Evolutionary conservation across 1,139 yeast genomes (phyloP), one percentile per base, ranked within the genome.

Genomic region (Kodamaea anthophila): DNA sequence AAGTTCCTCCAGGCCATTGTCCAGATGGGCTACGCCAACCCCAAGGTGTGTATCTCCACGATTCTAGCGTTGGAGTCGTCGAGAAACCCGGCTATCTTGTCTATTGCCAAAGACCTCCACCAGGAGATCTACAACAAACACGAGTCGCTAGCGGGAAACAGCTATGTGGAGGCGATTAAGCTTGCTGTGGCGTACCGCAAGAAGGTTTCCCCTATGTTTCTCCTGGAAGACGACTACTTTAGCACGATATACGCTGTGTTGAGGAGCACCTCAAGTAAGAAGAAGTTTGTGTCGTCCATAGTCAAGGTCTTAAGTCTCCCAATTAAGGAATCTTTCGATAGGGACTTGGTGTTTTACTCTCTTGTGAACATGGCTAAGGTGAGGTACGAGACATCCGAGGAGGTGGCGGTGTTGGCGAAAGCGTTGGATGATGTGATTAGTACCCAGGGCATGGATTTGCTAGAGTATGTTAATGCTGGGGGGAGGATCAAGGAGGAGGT

Each of bases 11-110:
- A 66, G 33, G 50, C 72, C 26, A 69, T 80, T 15, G 65, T 80
- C 3, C 63, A 64, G 18, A 62, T 74, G 30, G 94, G 94, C 0
- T 78, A 74, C 51, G 82, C 81, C 1, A 84, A 81, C 45, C 95
- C 94, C 1, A 72, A 80, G 33, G 44, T 65, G 5, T 75, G 87
- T 41, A 70, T 79, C 9, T 71, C 88, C 0, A 77, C 86, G 0
- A 62, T 83, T 2, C 68, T 85, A 33, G 91, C 91, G 0, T 56
- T 86, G 24, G 77, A 78, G 37, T 66, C 84, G 0, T 74, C 86
- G 1, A 51, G 60, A 0, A 55, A 60, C 15, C 47, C 47, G 2
- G 51, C 53, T n/a, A 60, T 81, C 15, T 58, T 67, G 21, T 51
- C 51, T 2, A 53, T 68, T 7, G 84, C 88, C 0, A 38, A 58